A percentile compares a stretch with the other conserved stretches of the same genome.
phyloP scores from a whole-genome alignment of 495 filamentous ascomycete genomes.

The Trypethelium eluteriae region DNA sequence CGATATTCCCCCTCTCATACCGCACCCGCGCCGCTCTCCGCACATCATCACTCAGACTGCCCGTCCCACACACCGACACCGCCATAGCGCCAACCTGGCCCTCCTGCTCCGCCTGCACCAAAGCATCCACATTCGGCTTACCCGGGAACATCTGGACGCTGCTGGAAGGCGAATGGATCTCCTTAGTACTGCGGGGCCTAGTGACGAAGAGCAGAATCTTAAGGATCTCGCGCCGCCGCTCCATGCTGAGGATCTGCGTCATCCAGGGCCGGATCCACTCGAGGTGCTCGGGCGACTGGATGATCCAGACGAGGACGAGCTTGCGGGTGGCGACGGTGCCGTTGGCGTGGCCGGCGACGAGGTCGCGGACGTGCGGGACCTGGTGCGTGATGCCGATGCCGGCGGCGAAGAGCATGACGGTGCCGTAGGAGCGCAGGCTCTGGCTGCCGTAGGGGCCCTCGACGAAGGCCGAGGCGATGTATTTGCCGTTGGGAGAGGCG shows the following conservation, averaged over 20 bases:
- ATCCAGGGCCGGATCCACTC: constrained; percentile 95
- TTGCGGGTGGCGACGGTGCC: constrained; percentile 71
- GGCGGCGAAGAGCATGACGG: constrained; percentile 80
- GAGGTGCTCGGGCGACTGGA: constrained; percentile 75
- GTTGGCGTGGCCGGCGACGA: constrained; percentile 64
- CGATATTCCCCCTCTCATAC: constrained; percentile 57
- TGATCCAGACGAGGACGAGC: constrained; percentile 81
- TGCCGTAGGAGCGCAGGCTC: constrained; percentile 81
- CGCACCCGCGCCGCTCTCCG: constrained; percentile 61
- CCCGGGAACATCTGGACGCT: constrained; percentile 82
- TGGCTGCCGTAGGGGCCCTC: constrained; percentile 88
- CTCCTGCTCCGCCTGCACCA: constrained; percentile 69
- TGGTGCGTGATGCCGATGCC: constrained; percentile 93
- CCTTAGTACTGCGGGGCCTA: constrained; percentile 61
- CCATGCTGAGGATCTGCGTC: constrained; percentile 74
- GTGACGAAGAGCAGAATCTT: constrained; percentile 84
- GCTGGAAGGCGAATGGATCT: constrained; percentile 59
- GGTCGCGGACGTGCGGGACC: constrained; percentile 75
- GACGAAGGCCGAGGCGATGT: constrained; percentile 54
- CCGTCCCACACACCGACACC: constrained; percentile 85
- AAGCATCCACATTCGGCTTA: constrained; percentile 68
- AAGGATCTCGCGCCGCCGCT: constrained; percentile 66
- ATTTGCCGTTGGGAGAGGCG: constrained; percentile 34
- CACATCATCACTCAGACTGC: constrained; percentile 75
- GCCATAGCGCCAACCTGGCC: constrained; percentile 77